These are phyloP conservation scores for Phytophthora palmivora DNA, from an alignment of 352 stramenopile species.

Conservation along the genomic window DNA sequence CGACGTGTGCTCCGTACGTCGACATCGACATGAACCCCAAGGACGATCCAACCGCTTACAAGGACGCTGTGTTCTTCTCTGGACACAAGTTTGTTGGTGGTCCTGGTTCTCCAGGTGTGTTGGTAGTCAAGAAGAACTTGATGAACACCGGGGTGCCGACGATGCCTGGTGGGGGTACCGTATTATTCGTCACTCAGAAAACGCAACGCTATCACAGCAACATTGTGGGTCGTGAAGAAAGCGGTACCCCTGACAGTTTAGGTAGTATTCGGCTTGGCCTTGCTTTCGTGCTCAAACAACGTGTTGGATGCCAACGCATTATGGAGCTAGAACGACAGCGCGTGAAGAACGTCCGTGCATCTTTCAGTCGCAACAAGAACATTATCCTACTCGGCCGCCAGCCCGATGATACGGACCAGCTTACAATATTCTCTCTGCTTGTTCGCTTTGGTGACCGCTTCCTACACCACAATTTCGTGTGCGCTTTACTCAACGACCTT, in stretches of 20 bases:
- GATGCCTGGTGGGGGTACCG: constrained; percentile 52
- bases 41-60: constrained; percentile 48
- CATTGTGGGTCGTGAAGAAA: constrained; percentile 91
- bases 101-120: constrained; percentile 90
- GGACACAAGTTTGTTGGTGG: constrained; percentile 98
- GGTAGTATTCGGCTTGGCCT: constrained; percentile 94
- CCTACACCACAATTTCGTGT: constrained; percentile 99
- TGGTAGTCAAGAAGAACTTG: constrained; percentile 95
- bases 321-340: constrained; percentile 55
- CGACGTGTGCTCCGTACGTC: constrained; percentile 93
- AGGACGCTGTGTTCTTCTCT: constrained; percentile 96
- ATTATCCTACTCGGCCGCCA: constrained; percentile 92
- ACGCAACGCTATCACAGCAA: constrained; percentile 82
- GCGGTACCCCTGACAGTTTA: constrained; percentile 95
- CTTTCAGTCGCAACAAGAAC: constrained; percentile 56
- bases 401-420: constrained; percentile 45
- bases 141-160: constrained; percentile 68
- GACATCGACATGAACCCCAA: constrained; percentile 97
- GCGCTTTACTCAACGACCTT: constrained; percentile 96
- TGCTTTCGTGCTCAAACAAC: constrained; percentile 91
- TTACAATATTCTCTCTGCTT: constrained; percentile 97
- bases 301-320: constrained; percentile 58
- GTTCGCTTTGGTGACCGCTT: constrained; percentile 89
- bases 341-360: constrained; percentile 42
- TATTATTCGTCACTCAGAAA: constrained; percentile 66